Evolutionary conservation across 371 early-diverging fungal species (phyloP), one percentile per base, ranked within the genome.

Genomic region (Mucor indicus): DNA sequence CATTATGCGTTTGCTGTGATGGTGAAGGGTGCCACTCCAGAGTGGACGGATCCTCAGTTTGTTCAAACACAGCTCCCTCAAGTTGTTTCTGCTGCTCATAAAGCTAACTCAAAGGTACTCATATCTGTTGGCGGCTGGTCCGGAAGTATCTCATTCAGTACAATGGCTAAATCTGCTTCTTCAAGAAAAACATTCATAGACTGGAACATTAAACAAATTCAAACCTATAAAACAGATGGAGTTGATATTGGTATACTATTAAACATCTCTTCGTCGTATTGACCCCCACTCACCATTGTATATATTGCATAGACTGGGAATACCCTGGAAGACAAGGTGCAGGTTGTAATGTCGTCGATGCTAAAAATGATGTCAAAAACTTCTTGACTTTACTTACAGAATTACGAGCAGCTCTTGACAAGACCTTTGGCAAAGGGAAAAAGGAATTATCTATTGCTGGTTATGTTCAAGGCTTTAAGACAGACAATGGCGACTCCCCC

Each of bases 71-170:
- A 70, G 42, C 35, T 75, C 2, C 53, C 64, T 5, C 27, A 57
- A 16, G 39, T 83, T 0, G 75, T 80, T 24, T 57, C 48, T 8
- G 58, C 61, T 21, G 85, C 83, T 6, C 83, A 75, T 46, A 57
- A 59, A 13, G 48, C 59, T 6, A 53, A 58, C 6, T 53, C 67
- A 50, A 85, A 85, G 46, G 67, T 83, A 0, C 50, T 78, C 0
- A 48, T 80, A 10, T 72, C 77, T 5, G 39, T 83, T 20, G 86
- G 93, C 38, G 92, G 92, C 1, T 90, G 89, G 86, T 77, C 80
- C 20, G 89, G 86, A 15, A 82, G 84, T 23, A 54, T 76, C 17
- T 60, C 66, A 13, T 86, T 88, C 31, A 51, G 57, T 54, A 8
- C 57, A 3, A 75, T 83, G 56, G 77, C 73, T 38, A 60, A 57